Evolutionary conservation across 129 eudicot species (phyloP), one percentile per base, ranked within the genome.

Genomic region (Tagetes patula): DNA sequence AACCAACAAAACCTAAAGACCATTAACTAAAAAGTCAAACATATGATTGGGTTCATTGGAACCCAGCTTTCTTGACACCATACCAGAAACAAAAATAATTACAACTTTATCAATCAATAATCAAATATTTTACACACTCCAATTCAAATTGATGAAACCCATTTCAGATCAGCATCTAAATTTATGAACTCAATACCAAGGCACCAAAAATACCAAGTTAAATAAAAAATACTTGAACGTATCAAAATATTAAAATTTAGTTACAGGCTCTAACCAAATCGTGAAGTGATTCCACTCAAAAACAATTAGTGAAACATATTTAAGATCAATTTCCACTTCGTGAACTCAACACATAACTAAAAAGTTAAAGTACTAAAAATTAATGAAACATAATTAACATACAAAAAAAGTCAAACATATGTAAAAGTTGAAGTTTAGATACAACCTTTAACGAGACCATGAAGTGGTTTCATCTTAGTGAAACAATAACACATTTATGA

Each of bases 61-160:
- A 27, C 66, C 76, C 8, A 73, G 68, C 75, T 85, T 77, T 60
- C 85, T 78, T 53, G 72, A 54, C 27, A 48, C 58, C 69, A 65
- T 39, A 62, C 38, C 11, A 72, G 9, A 32, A 64, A 27, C 41
- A 64, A 78, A 70, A 55, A 59, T 63, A 67, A 42, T 78, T 42
- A 71, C 20, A 78, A n/a, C 59, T 62, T 71, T 41, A 78, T 62
- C 20, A 12, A 50, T 42, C 73, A 77, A 67, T 56, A 65, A 40
- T 66, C 47, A 39, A 70, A n/a, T n/a, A n/a, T n/a, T n/a, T 39
- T 39, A 60, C 55, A 50, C 32, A 38, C 8, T 27, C 27, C 0
- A 12, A 4, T 41, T 75, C 45, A 42, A 53, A 34, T 68, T 34
- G 14, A 61, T 43, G 40, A 76, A 54, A 56, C 52, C 30, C 52